These are phyloP conservation scores for Atractiella rhizophila DNA, from an alignment of 768 basidiomycete species.

Conservation along the genomic window DNA sequence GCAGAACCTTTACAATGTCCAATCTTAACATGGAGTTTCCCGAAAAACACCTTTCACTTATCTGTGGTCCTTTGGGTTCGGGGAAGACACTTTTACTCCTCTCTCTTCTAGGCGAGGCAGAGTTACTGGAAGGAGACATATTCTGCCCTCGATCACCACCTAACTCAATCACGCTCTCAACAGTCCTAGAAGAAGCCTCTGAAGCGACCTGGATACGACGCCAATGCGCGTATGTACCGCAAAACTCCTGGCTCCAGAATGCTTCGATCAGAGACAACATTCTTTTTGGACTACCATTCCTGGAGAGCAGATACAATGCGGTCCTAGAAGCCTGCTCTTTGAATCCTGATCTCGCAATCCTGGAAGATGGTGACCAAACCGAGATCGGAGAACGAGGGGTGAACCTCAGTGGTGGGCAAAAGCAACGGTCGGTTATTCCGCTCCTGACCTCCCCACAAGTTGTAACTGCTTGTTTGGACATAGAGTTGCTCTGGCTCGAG, in stretches of 20 bases:
- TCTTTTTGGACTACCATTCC: constrained; percentile 40
- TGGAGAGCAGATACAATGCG: constrained; percentile 35
- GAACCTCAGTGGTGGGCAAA: neutral
- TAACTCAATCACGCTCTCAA: constrained; percentile 12
- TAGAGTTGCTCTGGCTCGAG: constrained; percentile 24
- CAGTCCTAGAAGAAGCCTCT: constrained; percentile 26
- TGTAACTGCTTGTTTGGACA: neutral
- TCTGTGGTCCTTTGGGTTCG: constrained; percentile 8
- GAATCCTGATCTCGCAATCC: constrained; percentile 39
- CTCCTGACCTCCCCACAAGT: neutral
- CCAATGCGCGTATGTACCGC: constrained; percentile 36
- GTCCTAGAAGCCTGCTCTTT: constrained; percentile 56
- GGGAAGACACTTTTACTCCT: neutral
- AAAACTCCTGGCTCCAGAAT: constrained; percentile 35
- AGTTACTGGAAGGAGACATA: constrained; percentile 14
- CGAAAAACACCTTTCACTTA: constrained; percentile 31
- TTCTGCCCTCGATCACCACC: constrained; percentile 8
- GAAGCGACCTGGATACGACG: constrained; percentile 23
- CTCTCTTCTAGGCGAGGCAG: constrained; percentile 17
- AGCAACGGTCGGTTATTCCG: neutral
- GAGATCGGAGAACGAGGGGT: constrained; percentile 17
- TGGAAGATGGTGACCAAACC: constrained; percentile 56
- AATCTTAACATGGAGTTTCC: constrained; percentile 40
- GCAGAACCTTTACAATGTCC: constrained; percentile 21
- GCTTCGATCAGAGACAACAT: constrained; percentile 24